phyloP scores from a whole-genome alignment of 345 rosid species.

The Acer saccharum region DNA sequence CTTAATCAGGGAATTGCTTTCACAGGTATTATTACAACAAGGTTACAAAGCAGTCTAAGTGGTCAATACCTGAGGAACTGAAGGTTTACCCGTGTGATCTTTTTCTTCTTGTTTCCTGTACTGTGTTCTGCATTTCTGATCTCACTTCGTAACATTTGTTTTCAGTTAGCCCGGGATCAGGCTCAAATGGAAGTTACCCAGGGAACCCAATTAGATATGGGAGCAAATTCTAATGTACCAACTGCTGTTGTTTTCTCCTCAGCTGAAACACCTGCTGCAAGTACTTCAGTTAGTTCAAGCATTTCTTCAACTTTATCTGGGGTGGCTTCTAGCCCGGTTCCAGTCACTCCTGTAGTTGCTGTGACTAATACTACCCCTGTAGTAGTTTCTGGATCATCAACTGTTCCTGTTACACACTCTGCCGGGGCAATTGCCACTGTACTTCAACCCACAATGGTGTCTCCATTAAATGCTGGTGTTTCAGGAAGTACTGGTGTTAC shows the following conservation, averaged over 20 bases:
- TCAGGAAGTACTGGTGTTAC: conserved; percentile 38
- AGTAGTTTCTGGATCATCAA: conserved; percentile 49
- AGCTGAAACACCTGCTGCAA: conserved; percentile 40
- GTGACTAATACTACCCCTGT: conserved; percentile 39
- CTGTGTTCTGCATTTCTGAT: conserved; percentile 21
- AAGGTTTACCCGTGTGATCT: conserved; percentile 53
- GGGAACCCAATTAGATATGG: conserved; percentile 42
- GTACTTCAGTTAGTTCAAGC: conserved; percentile 47
- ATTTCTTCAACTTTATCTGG: conserved; percentile 36
- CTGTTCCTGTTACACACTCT: conserved; percentile 39
- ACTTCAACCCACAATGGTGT: conserved; percentile 27
- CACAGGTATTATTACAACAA: conserved; percentile 94
- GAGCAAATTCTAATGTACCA: conserved; percentile 45
- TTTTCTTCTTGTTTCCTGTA: conserved; percentile 18
- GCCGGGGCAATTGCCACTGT: conserved; percentile 29
- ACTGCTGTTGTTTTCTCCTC: conserved; percentile 44
- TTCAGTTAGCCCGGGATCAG: conserved; percentile 95
- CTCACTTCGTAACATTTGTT: conserved; percentile 25
- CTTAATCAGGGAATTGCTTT: conserved; percentile 17
- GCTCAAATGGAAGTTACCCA: conserved; percentile 59
- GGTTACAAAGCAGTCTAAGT: conserved; percentile 89
- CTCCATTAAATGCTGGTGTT: conserved; percentile 40
- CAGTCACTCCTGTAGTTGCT: conserved; percentile 48
- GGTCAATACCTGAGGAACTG: conserved; percentile 96
- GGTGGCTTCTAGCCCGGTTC: conserved; percentile 63